Base-by-base conservation (phyloP, 164 flowering plant genomes). In the Vitis labrusca region DNA sequence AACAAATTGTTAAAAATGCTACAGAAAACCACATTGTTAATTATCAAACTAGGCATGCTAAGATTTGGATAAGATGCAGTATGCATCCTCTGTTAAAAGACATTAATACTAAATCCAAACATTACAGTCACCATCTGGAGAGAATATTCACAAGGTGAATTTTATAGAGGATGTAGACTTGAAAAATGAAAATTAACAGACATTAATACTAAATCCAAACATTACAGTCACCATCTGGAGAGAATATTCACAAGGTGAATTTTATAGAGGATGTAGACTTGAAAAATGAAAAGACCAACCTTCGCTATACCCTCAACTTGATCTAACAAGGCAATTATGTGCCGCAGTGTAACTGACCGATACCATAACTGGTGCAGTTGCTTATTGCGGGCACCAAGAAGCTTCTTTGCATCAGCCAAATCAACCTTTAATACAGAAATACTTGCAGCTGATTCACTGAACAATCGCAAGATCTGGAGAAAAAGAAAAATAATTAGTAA, bases 361-460 rank as follows among this genome's bases (percentile, higher is more conserved):
- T 89, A 93, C 95, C 97, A 93, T 66, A 96, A 73, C 76, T 96
- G 99, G 80, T 91, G 98, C 78, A 96, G 81, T 74, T 96, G 99
- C 78, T 91, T 96, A 77, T 89, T 96, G 50, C 93, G 93, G 27
- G 91, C 82, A 55, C 97, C 96, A 69, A 96, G 87, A 67, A 85
- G 83, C 73, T 82, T 89, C 82, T 95, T 91, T 60, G 99, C 94
- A 61, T 91, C 97, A 32, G 89, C 90, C 83, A 96, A 88, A 83
- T 96, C 99, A 74, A 81, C 86, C 82, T 93, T 96, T 68, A 96
- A 74, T 68, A 73, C 86, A 15, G 71, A 77, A 69, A 96, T 80
- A 58, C 86, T 89, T 79, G 90, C 91, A 64, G 99, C 78, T 60
- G 99, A 93, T 82, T 93, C 97, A 73, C 97, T 96, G 73, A 96